phyloP scores from a whole-genome alignment of 345 rosid species.

The Eucalyptus regnans region DNA sequence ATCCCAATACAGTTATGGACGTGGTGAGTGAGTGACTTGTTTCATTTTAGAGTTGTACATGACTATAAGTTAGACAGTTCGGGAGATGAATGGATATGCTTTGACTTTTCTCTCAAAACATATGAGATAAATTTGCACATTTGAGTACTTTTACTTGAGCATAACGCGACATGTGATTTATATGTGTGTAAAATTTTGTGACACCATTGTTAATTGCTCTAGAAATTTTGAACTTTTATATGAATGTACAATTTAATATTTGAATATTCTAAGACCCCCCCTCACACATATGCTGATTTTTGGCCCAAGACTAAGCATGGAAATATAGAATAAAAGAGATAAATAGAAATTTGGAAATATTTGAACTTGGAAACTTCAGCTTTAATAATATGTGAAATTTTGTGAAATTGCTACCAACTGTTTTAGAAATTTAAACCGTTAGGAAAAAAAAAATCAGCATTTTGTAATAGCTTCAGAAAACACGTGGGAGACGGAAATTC shows the following conservation, averaged over 20 bases:
- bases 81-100: background rate
- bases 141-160: background rate
- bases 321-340: background rate
- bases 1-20: conserved; percentile 4
- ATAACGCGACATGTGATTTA: background rate
- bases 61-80: background rate
- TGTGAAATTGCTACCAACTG: background rate
- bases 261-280: background rate
- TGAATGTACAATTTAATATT: too few species aligned
- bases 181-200: too few species aligned
- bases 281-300: background rate
- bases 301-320: background rate
- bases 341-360: too few species aligned
- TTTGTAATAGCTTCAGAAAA: background rate
- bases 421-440: background rate
- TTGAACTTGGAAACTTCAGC: background rate
- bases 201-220: background rate
- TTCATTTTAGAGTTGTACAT: background rate
- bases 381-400: background rate
- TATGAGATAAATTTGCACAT: background rate
- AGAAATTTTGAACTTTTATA: too few species aligned
- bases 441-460: background rate
- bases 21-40: background rate
- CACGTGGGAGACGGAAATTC: background rate
- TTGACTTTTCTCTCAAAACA: background rate